A percentile compares a stretch with the other conserved stretches of the same genome.
phyloP scores from a whole-genome alignment of 768 basidiomycete genomes.

The Suillus bovinus region DNA sequence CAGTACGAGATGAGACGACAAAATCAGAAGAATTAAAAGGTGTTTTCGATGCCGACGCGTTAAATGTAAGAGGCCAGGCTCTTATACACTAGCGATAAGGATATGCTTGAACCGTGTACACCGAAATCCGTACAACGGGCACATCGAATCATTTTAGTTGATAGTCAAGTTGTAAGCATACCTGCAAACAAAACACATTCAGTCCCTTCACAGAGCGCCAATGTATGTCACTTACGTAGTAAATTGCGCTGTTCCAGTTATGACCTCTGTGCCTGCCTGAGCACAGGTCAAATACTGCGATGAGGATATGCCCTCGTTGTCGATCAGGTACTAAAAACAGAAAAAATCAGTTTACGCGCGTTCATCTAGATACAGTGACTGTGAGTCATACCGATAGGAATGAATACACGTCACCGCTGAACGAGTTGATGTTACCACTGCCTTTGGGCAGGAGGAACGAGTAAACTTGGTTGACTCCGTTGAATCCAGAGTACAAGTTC shows the following conservation, averaged over 20 bases:
- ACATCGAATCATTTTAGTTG: slow-evolving; percentile 29
- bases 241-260: slow-evolving; percentile 51
- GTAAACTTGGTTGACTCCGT: slow-evolving; percentile 53
- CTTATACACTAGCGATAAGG: too few species aligned
- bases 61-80: too few species aligned
- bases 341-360: neutral
- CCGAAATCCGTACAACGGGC: neutral
- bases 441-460: slow-evolving; percentile 48
- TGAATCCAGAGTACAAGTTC: slow-evolving; percentile 56
- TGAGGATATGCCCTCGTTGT: slow-evolving; percentile 42
- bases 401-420: slow-evolving; percentile 51
- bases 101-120: neutral
- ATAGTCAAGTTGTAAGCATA: slow-evolving; percentile 46
- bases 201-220: neutral
- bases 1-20: neutral
- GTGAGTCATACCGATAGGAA: slow-evolving; percentile 47
- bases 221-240: slow-evolving; percentile 43
- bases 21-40: neutral
- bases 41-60: too few species aligned
- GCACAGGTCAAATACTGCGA: slow-evolving; percentile 58
- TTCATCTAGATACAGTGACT: neutral
- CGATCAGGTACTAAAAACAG: slow-evolving; percentile 47
- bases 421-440: slow-evolving; percentile 41
- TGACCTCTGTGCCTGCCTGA: slow-evolving; percentile 66
- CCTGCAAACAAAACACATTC: slow-evolving; percentile 27